Percentiles rank a stretch among this genome's conserved stretches.
phyloP scores from a whole-genome alignment of 495 filamentous ascomycete species.

The Pseudomonodictys pantanalensis region DNA sequence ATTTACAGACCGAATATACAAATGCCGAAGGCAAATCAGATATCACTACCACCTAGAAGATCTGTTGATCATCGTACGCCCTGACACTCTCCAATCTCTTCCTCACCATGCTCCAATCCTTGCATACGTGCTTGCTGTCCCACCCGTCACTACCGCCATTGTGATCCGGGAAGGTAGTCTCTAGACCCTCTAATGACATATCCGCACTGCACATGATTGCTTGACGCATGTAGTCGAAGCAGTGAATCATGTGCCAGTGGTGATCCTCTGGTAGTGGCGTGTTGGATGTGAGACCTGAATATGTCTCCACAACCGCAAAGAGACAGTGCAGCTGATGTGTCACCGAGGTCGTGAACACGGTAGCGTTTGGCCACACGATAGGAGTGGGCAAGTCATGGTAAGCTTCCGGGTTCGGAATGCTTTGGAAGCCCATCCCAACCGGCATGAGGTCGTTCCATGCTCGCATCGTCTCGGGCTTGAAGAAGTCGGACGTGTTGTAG shows the following conservation, averaged over 20 bases:
- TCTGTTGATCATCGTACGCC: constrained; percentile 49
- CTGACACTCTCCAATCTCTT: constrained; percentile 46
- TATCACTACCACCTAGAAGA: constrained; percentile 40
- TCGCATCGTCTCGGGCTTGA: constrained; percentile 43
- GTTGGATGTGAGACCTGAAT: constrained; percentile 44
- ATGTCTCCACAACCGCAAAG: constrained; percentile 48
- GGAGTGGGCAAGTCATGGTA: constrained; percentile 49
- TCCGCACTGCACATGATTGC: constrained; percentile 50
- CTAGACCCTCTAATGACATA: constrained; percentile 46
- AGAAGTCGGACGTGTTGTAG: constrained; percentile 48
- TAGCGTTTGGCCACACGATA: constrained; percentile 49
- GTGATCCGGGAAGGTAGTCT: constrained; percentile 49
- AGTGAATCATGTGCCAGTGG: constrained; percentile 53
- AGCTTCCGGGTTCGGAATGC: constrained; percentile 45
- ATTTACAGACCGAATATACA: too few relatives aligned
- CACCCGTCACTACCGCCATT: constrained; percentile 49
- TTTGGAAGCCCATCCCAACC: constrained; percentile 49
- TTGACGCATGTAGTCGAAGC: constrained; percentile 51
- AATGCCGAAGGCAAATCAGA: too few relatives aligned
- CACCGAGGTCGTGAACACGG: constrained; percentile 48
- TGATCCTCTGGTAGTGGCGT: constrained; percentile 46
- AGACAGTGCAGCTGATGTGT: constrained; percentile 50
- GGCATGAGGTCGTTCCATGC: constrained; percentile 50
- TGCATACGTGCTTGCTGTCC: constrained; percentile 50
- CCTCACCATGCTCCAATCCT: constrained; percentile 43